Base-by-base conservation (phyloP, 2,329 filamentous ascomycete genomes). In the Alternaria burnsii region DNA sequence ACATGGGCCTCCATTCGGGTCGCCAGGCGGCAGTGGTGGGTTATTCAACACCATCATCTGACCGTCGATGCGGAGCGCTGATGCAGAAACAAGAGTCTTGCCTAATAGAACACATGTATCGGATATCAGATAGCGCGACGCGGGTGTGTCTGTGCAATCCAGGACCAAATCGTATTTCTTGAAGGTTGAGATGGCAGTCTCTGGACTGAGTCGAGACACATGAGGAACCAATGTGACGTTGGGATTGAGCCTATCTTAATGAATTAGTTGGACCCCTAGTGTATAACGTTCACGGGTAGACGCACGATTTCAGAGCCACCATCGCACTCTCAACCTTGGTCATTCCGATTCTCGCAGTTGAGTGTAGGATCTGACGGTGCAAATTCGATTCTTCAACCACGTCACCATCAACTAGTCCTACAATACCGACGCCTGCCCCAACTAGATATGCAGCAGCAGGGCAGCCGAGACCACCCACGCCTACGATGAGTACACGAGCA, bases 141-240 rank as follows among this genome's bases (percentile, higher is more conserved):
- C 90, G 0, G 95, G 94, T 66, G 94, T 93, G 78, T 99, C 95
- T 10, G 94, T 98, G 77, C 95, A 99, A 78, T 99, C 95, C 12
- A 99, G 87, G 2, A 98, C 88, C 1, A 97, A 69, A 70, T 97
- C 92, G 74, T 97, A 98, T 4, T 82, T 70, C 0, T 82, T 79
- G 57, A 97, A 87, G 41, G 93, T 88, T 0, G 82, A 77, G 7
- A 87, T 79, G 0, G 93, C 91, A 53, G 90, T 91, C 59, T 87
- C 80, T 0, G 92, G 85, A 0, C 86, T 88, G 14, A 97, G 85
- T 65, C 91, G 89, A 14, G 83, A 82, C 10, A 79, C 76, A 72
- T 96, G 85, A 0, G 88, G 79, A 18, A 86, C 77, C 71, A 93
- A 93, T 1, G 77, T 85, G 18, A 91, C 82, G 12, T 86, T 83